Evolutionary conservation across 495 filamentous ascomycete genomes (phyloP).

Genomic region (Neurospora sp.): DNA sequence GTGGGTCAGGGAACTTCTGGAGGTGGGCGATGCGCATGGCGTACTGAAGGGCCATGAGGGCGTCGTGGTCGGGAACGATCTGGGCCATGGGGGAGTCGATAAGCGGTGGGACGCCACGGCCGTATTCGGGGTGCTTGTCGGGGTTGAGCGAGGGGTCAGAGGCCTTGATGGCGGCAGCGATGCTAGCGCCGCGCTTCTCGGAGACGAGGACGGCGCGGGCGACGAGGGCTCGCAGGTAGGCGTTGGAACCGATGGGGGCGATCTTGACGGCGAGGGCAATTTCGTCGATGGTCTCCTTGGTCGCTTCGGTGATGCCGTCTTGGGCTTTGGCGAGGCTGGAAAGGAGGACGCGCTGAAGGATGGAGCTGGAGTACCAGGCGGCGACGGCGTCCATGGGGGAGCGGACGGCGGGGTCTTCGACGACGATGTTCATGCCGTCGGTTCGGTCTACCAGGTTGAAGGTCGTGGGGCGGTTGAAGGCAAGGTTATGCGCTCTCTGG

Average conservation of each 20-base stretch:
- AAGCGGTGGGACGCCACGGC: slow-evolving; percentile 13
- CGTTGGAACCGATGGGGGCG: slow-evolving; percentile 71
- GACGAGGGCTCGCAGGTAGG: slow-evolving; percentile 68
- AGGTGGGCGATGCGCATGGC: slow-evolving; percentile 72
- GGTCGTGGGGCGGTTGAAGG: slow-evolving; percentile 72
- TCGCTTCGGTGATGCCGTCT: slow-evolving; percentile 23
- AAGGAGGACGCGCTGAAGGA: slow-evolving; percentile 61
- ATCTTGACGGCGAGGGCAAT: slow-evolving; percentile 59
- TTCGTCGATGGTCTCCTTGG: slow-evolving; percentile 37
- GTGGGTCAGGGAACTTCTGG: slow-evolving; percentile 33
- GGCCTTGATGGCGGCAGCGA: slow-evolving; percentile 43
- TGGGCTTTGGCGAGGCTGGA: slow-evolving; percentile 39
- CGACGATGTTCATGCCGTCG: slow-evolving; percentile 71
- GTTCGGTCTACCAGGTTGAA: slow-evolving; percentile 50
- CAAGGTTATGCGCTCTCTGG: slow-evolving; percentile 82
- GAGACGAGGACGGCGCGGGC: slow-evolving; percentile 52
- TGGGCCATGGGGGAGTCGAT: slow-evolving; percentile 20
- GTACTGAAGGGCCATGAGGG: slow-evolving; percentile 63
- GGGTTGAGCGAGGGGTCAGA: slow-evolving; percentile 41
- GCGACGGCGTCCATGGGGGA: slow-evolving; percentile 84
- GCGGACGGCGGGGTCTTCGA: slow-evolving; percentile 76
- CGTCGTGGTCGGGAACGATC: slow-evolving; percentile 45
- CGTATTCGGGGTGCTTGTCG: slow-evolving; percentile 21
- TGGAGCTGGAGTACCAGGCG: slow-evolving; percentile 76
- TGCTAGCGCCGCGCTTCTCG: slow-evolving; percentile 42